phyloP scores from a whole-genome alignment of 331 rosid species.

The Pyrus hybrid region DNA sequence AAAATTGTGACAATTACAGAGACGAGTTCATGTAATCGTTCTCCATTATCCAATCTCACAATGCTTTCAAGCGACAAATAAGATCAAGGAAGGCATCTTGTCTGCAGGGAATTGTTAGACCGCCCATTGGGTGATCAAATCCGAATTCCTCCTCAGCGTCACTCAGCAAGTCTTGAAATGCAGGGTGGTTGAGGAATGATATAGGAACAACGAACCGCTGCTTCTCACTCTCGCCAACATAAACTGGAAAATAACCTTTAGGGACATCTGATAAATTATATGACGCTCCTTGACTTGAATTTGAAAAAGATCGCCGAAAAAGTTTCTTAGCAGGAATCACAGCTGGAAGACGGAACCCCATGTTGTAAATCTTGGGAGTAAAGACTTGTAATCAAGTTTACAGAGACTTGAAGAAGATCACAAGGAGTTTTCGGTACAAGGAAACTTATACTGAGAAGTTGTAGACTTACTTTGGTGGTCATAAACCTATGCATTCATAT shows the following conservation, averaged over 20 bases:
- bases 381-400: background rate
- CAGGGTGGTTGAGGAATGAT: conserved; percentile 27
- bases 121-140: conserved; percentile 50
- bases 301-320: background rate
- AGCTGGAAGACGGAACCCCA: conserved; percentile 5
- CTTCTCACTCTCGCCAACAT: conserved; percentile 33
- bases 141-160: conserved; percentile 43
- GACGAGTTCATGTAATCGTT: background rate
- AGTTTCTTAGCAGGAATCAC: background rate
- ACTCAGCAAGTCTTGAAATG: conserved; percentile 28
- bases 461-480: background rate
- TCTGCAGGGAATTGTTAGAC: conserved; percentile 45
- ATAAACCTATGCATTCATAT: background rate
- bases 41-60: background rate
- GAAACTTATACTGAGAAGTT: background rate
- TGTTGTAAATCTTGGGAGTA: background rate
- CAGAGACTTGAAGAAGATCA: background rate
- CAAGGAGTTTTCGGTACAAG: background rate
- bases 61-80: conserved; percentile 13
- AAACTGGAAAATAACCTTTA: conserved; percentile 35
- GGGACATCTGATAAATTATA: conserved; percentile 16
- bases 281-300: background rate
- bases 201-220: conserved; percentile 32
- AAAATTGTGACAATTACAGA: no score
- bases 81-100: conserved; percentile 33